Evolutionary conservation across 2,329 filamentous ascomycete genomes (phyloP).

Genomic region (Furcasterigmium furcatum): DNA sequence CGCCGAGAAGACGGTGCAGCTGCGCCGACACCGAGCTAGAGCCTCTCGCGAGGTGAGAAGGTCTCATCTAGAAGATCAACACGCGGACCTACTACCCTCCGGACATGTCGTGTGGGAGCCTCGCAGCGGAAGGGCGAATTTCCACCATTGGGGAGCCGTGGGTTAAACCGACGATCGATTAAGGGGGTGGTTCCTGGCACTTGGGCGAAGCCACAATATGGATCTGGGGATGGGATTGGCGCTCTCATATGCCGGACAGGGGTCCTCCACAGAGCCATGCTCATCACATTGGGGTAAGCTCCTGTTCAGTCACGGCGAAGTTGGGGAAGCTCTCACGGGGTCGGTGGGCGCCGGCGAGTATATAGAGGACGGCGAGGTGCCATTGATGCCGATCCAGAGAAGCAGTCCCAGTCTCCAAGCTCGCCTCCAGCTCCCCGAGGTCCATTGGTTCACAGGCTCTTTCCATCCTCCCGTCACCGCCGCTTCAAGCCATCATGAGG

Average conservation of each 20-base stretch:
- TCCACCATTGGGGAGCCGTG: background rate
- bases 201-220: conserved; percentile 1
- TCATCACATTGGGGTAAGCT: background rate
- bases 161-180: background rate
- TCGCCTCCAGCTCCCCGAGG: too few species aligned
- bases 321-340: too few species aligned
- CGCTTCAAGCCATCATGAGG: conserved; percentile 11
- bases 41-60: background rate
- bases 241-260: background rate
- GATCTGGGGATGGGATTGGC: background rate
- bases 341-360: too few species aligned
- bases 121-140: background rate
- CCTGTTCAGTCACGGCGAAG: background rate
- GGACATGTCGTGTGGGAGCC: background rate
- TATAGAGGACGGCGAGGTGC: background rate
- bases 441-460: too few species aligned
- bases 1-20: background rate
- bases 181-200: background rate
- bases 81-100: background rate
- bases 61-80: background rate
- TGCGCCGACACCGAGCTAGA: background rate
- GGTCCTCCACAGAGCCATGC: background rate
- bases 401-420: too few species aligned
- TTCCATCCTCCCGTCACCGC: too few species aligned
- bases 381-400: too few species aligned